Evolutionary conservation across 2,329 filamentous ascomycete species (phyloP).

Genomic region (Talaromyces marneffei): DNA sequence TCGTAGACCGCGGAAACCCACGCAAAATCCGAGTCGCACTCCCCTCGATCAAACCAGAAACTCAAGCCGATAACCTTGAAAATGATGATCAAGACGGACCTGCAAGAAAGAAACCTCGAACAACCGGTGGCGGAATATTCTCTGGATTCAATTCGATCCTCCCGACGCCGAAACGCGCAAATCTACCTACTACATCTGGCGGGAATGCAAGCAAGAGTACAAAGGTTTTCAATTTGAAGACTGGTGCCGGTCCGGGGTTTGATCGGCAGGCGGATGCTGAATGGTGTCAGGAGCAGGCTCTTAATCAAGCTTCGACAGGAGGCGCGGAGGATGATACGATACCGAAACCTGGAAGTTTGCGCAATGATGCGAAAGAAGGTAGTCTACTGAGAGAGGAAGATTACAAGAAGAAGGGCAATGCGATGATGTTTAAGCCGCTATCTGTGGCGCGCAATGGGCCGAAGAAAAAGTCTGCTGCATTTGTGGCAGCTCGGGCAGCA

Average conservation of each 20-base stretch:
- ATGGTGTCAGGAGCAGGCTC: slow-evolving; percentile 25
- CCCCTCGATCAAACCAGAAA: slow-evolving; percentile 48
- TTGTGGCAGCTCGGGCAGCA: slow-evolving; percentile 16
- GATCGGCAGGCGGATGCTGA: slow-evolving; percentile 53
- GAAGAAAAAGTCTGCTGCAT: slow-evolving; percentile 53
- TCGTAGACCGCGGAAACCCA: slow-evolving; percentile 73
- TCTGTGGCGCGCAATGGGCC: slow-evolving; percentile 72
- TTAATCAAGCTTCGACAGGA: slow-evolving; percentile 25
- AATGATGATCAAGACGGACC: slow-evolving; percentile 49
- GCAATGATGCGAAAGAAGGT: slow-evolving; percentile 12
- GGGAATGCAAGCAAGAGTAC: slow-evolving; percentile 28
- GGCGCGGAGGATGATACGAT: slow-evolving; percentile 26
- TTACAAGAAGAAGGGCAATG: slow-evolving; percentile 61
- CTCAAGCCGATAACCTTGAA: slow-evolving; percentile 27
- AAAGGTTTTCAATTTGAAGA: slow-evolving; percentile 68
- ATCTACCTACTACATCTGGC: slow-evolving; percentile 11
- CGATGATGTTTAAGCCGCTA: slow-evolving; percentile 81
- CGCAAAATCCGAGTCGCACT: slow-evolving; percentile 80
- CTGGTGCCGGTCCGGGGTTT: slow-evolving; percentile 76
- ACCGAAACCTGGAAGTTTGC: slow-evolving; percentile 24
- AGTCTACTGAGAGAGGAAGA: slow-evolving; percentile 23
- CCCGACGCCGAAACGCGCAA: slow-evolving; percentile 66
- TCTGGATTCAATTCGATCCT: slow-evolving; percentile 81
- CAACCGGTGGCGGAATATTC: slow-evolving; percentile 61
- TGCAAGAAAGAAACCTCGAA: slow-evolving; percentile 65